Evolutionary conservation across 1,139 yeast genomes (phyloP).

Genomic region (Blastobotrys illinoisensis): DNA sequence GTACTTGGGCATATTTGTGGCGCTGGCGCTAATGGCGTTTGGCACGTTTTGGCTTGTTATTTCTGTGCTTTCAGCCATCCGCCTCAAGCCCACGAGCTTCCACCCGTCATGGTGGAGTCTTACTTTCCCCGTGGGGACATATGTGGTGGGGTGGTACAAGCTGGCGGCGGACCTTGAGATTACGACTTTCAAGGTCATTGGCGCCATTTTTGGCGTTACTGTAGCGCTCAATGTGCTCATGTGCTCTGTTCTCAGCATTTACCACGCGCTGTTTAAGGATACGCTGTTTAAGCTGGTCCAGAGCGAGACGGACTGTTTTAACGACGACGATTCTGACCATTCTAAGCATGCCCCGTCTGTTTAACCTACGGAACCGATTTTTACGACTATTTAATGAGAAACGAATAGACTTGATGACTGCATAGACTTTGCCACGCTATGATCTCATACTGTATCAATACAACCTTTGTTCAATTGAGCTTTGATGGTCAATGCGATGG

Average conservation of each 20-base stretch:
- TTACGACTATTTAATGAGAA: neutral
- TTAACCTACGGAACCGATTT: neutral
- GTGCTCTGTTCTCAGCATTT: conserved; percentile 36
- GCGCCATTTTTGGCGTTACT: conserved; percentile 53
- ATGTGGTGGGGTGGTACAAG: conserved; percentile 56
- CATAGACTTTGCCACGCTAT: too few relatives aligned
- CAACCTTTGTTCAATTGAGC: too few relatives aligned
- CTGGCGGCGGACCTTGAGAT: conserved; percentile 44
- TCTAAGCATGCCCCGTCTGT: neutral
- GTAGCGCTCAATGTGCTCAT: conserved; percentile 37
- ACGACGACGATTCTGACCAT: neutral
- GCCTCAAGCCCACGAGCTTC: conserved; percentile 40
- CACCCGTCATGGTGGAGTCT: conserved; percentile 74
- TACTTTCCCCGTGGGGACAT: conserved; percentile 88
- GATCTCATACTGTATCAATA: too few relatives aligned
- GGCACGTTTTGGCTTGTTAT: conserved; percentile 62
- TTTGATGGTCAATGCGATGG: too few relatives aligned
- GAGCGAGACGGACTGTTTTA: conserved; percentile 7
- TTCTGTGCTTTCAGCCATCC: conserved; percentile 36
- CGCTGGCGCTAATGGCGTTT: conserved; percentile 49
- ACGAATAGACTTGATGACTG: neutral
- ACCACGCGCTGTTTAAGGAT: conserved; percentile 18
- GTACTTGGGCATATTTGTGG: conserved; percentile 27
- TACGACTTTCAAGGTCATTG: conserved; percentile 52
- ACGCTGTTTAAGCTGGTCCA: conserved; percentile 9